phyloP scores from a whole-genome alignment of 768 basidiomycete species.

The Mycena metata region DNA sequence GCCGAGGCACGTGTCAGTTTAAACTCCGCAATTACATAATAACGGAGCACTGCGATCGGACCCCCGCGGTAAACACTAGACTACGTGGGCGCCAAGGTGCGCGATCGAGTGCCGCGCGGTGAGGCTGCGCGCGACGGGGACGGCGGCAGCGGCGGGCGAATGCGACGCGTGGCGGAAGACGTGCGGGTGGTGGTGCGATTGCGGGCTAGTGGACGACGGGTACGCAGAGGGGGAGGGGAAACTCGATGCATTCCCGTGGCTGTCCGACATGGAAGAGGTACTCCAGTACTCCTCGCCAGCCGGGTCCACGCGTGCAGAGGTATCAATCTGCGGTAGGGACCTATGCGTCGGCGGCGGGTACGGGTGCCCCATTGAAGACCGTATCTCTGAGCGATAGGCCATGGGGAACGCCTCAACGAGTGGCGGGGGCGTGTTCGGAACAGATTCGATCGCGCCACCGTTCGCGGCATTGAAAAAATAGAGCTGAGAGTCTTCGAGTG shows the following conservation, averaged over 20 bases:
- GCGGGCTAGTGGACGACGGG: slow-evolving; percentile 3
- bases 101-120: slow-evolving; percentile 20
- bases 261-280: slow-evolving; percentile 1
- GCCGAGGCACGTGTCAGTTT: too few relatives aligned
- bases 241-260: neutral
- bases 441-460: neutral
- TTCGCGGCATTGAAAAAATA: slow-evolving; percentile 1
- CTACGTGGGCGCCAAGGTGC: slow-evolving; percentile 1
- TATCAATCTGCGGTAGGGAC: slow-evolving; percentile 19
- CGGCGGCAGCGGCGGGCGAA: slow-evolving; percentile 11
- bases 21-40: too few relatives aligned
- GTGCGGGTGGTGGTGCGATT: neutral
- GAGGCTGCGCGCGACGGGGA: slow-evolving; percentile 22
- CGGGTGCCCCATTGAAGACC: neutral
- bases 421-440: slow-evolving; percentile 19
- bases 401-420: slow-evolving; percentile 18
- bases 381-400: neutral
- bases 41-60: too few relatives aligned
- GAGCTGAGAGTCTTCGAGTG: slow-evolving; percentile 29
- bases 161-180: slow-evolving; percentile 21
- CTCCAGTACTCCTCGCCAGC: neutral
- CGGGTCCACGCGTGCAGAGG: neutral
- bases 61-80: too few relatives aligned
- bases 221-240: slow-evolving; percentile 2
- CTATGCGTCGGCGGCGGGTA: slow-evolving; percentile 8